These are phyloP conservation scores for Hypomyces perniciosus DNA, from an alignment of 2,329 filamentous ascomycete genomes.

Conservation along the genomic window DNA sequence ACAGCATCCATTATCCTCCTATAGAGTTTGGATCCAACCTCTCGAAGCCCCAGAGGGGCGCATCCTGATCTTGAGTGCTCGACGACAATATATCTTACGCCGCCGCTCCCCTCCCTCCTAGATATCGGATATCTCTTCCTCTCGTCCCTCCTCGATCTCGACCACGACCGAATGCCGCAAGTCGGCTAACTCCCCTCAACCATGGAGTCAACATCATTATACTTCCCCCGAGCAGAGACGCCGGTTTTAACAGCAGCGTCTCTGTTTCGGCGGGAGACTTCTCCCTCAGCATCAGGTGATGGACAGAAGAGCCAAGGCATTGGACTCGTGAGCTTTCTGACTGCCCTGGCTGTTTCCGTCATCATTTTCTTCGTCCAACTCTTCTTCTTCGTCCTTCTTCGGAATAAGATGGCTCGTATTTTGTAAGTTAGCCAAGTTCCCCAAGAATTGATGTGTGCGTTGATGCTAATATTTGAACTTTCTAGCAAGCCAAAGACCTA, in stretches of 20 bases:
- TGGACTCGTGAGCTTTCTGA: conserved; percentile 47
- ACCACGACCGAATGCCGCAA: neutral
- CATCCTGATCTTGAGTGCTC: too few relatives aligned
- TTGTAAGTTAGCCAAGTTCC: conserved; percentile 52
- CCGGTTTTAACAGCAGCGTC: neutral
- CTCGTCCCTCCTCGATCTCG: neutral
- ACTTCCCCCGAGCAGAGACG: neutral
- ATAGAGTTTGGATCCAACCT: too few relatives aligned
- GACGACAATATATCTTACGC: too few relatives aligned
- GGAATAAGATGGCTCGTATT: conserved; percentile 73
- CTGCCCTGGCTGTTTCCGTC: conserved; percentile 57
- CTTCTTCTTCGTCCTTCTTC: conserved; percentile 66
- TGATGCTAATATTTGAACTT: neutral
- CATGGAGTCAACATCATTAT: conserved; percentile 5
- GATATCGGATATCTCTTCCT: neutral
- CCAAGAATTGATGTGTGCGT: neutral
- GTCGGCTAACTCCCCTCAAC: neutral
- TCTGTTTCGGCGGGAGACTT: conserved; percentile 5
- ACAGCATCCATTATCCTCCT: neutral
- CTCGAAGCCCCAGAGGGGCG: too few relatives aligned
- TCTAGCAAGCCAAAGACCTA: conserved; percentile 74
- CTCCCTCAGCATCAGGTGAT: neutral
- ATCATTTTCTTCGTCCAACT: conserved; percentile 59
- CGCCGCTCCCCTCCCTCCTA: too few relatives aligned
- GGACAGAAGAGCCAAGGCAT: conserved; percentile 27